Percentiles rank a stretch among this genome's conserved stretches.
These are phyloP conservation scores for Pyrenopolyporus hunteri DNA, from an alignment of 495 filamentous ascomycete genomes.

Conservation along the genomic window DNA sequence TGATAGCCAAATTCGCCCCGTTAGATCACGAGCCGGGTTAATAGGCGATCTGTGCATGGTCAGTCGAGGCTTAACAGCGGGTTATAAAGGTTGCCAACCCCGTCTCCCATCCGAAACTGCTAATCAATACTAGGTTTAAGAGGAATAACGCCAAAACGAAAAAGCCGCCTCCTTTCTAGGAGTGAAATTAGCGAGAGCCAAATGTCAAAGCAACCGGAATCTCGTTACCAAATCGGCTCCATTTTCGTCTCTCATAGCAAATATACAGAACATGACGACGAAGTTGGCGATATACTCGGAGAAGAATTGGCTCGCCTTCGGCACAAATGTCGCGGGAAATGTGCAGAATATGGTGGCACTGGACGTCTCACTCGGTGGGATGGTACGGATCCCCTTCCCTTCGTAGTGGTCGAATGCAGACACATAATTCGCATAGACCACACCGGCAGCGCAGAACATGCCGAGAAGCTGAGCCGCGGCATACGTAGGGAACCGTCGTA, in stretches of 20 bases:
- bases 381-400: neutral
- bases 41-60: neutral
- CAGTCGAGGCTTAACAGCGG: neutral
- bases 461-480: neutral
- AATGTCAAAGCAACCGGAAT: neutral
- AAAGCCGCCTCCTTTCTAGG: neutral
- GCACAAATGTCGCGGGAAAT: neutral
- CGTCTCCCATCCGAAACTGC: neutral
- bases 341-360: neutral
- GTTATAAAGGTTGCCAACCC: neutral
- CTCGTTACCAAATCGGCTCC: neutral
- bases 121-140: neutral
- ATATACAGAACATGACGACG: neutral
- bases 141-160: neutral
- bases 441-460: neutral
- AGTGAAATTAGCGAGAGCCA: neutral
- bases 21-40: neutral
- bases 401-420: neutral
- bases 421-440: neutral
- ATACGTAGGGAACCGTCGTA: neutral
- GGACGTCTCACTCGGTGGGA: neutral
- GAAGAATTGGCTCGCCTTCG: neutral
- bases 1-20: neutral
- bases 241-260: constrained; percentile 1
- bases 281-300: neutral